Conservation (phyloP, 225 moss, liverwort and hornwort species). For the Physcomitrium patens region DNA sequence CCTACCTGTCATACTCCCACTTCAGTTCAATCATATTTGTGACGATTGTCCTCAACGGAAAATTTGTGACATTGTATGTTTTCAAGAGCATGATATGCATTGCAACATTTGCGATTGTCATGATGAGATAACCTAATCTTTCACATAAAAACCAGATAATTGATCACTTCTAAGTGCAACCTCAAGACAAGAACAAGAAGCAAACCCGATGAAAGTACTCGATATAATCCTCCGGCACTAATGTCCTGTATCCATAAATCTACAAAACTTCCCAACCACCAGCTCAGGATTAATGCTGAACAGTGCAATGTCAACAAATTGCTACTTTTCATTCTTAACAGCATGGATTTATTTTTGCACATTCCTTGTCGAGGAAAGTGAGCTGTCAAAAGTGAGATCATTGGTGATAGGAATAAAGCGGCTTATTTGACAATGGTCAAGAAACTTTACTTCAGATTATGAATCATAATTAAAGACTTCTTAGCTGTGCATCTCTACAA, state of each 20-base stretch:
- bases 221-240: slow-evolving; percentile 96
- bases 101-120: slow-evolving; percentile 6
- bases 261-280: slow-evolving; percentile 46
- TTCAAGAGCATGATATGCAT: neutral
- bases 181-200: slow-evolving; percentile 31
- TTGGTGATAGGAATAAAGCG: too few species aligned
- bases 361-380: too few species aligned
- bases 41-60: slow-evolving; percentile 1
- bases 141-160: neutral
- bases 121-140: neutral
- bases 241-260: slow-evolving; percentile 91
- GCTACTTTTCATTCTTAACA: neutral
- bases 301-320: neutral
- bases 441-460: too few species aligned
- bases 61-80: neutral
- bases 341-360: too few species aligned
- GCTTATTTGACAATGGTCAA: too few species aligned
- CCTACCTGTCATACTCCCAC: slow-evolving; percentile 69
- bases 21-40: slow-evolving; percentile 35
- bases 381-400: too few species aligned
- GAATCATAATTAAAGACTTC: too few species aligned
- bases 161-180: neutral
- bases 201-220: slow-evolving; percentile 98
- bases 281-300: slow-evolving; percentile 15
- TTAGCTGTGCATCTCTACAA: too few species aligned